phyloP scores from a whole-genome alignment of 2,329 filamentous ascomycete genomes.

The Neofusicoccum sp. region DNA sequence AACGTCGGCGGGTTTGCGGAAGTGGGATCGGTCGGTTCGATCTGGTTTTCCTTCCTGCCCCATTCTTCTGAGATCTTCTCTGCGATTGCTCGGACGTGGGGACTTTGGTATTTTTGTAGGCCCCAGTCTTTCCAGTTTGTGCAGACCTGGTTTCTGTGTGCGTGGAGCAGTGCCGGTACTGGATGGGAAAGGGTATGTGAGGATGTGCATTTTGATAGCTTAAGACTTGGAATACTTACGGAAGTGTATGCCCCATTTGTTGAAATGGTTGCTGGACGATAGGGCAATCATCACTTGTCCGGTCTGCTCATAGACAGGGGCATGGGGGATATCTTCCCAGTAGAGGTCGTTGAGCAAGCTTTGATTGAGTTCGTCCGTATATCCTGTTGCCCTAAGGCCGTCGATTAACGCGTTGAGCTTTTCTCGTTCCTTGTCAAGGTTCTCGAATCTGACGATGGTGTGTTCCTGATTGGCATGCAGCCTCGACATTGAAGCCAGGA shows the following conservation, averaged over 20 bases:
- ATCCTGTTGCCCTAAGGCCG: conserved; percentile 23
- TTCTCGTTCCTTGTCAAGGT: conserved; percentile 35
- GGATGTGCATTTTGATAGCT: no score
- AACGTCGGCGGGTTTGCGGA: no score
- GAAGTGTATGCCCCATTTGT: conserved; percentile 58
- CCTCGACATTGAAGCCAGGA: conserved; percentile 48
- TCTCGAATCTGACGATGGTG: no score
- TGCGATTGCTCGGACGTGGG: no score
- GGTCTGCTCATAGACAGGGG: no score
- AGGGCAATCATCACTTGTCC: conserved; percentile 56
- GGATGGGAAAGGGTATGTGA: background rate
- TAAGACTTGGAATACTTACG: conserved; percentile 19
- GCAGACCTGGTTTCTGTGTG: conserved; percentile 58
- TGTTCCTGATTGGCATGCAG: background rate
- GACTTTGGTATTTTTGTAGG: conserved; percentile 56
- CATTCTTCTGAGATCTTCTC: no score
- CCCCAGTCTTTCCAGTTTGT: conserved; percentile 63
- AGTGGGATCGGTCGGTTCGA: no score
- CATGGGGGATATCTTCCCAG: no score
- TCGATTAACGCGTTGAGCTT: background rate
- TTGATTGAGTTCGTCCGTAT: conserved; percentile 42
- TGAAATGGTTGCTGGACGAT: conserved; percentile 38
- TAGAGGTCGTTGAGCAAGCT: conserved; percentile 53
- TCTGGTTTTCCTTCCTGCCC: no score
- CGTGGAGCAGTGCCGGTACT: conserved; percentile 55